Percentiles rank a stretch among this genome's conserved stretches.
Evolutionary conservation across 192 early-diverging fungal genomes (phyloP).

Genomic region (Backusella australiensis): DNA sequence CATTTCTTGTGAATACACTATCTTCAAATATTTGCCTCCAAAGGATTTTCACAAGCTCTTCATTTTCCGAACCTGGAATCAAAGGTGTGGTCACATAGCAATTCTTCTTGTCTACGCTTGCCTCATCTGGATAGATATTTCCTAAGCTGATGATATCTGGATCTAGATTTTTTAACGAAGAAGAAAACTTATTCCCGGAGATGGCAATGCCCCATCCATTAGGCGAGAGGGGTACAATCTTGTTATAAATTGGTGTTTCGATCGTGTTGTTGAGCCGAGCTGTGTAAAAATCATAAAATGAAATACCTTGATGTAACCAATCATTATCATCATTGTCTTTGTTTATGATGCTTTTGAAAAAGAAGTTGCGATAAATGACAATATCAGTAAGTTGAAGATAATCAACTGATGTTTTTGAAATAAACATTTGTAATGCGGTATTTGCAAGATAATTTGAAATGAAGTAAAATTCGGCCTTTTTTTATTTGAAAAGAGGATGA

Average conservation of each 20-base stretch:
- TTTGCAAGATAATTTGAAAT: conserved; percentile 24
- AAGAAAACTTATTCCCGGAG: conserved; percentile 11
- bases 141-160: conserved; percentile 26
- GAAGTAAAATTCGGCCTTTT: conserved; percentile 15
- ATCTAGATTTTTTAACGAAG: conserved; percentile 7
- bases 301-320: conserved; percentile 21
- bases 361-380: conserved; percentile 18
- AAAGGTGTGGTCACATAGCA: conserved; percentile 21
- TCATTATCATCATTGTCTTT: background rate
- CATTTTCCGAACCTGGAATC: background rate
- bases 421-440: conserved; percentile 19
- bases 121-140: conserved; percentile 5
- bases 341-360: background rate
- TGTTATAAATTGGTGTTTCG: conserved; percentile 17
- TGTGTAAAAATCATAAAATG: conserved; percentile 26
- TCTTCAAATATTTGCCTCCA: conserved; percentile 12
- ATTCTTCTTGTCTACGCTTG: conserved; percentile 4
- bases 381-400: conserved; percentile 16
- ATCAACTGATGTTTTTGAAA: conserved; percentile 2
- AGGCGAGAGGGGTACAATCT: conserved; percentile 13
- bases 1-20: background rate
- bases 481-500: background rate
- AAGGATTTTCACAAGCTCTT: conserved; percentile 5
- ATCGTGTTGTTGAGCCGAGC: conserved; percentile 20
- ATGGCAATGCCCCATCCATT: background rate